phyloP scores from a whole-genome alignment of 176 grass and related monocot genomes.

The Saccharum spontaneum region DNA sequence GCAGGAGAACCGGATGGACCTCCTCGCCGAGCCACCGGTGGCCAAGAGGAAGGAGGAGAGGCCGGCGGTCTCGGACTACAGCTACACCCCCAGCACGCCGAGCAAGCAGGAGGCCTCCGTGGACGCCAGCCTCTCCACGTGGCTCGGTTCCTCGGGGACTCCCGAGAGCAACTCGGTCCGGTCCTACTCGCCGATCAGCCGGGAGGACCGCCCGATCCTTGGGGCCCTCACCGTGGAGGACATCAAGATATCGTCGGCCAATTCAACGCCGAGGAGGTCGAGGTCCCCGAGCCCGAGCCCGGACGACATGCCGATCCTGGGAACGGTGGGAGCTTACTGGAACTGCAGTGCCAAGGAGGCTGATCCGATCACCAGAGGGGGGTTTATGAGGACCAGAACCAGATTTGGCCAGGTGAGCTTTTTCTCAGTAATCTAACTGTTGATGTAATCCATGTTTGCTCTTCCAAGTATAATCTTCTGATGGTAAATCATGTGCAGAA shows the following conservation, averaged over 20 bases:
- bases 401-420: constrained; percentile 52
- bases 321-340: constrained; percentile 90
- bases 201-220: constrained; percentile 84
- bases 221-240: constrained; percentile 87
- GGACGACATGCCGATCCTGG: constrained; percentile 85
- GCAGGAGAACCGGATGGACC: constrained; percentile 49
- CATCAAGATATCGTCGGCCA: constrained; percentile 79
- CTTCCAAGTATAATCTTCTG: not conserved
- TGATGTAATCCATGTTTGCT: not conserved
- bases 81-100: constrained; percentile 50
- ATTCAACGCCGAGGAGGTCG: constrained; percentile 69
- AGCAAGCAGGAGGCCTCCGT: constrained; percentile 72
- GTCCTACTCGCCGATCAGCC: constrained; percentile 56
- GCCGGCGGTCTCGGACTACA: constrained; percentile 25
- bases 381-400: constrained; percentile 55
- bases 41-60: constrained; percentile 37
- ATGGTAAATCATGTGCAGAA: not conserved
- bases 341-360: constrained; percentile 39
- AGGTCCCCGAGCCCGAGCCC: constrained; percentile 66
- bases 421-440: not conserved
- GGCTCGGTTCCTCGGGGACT: constrained; percentile 59
- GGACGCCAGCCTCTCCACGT: constrained; percentile 87
- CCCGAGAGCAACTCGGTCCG: constrained; percentile 49
- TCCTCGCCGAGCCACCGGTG: constrained; percentile 15
- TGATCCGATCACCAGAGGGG: constrained; percentile 39